A percentile compares a stretch with the other conserved stretches of the same genome.
Conservation (phyloP, 805 yeast genomes). For the Starmerella stigmatis region DNA sequence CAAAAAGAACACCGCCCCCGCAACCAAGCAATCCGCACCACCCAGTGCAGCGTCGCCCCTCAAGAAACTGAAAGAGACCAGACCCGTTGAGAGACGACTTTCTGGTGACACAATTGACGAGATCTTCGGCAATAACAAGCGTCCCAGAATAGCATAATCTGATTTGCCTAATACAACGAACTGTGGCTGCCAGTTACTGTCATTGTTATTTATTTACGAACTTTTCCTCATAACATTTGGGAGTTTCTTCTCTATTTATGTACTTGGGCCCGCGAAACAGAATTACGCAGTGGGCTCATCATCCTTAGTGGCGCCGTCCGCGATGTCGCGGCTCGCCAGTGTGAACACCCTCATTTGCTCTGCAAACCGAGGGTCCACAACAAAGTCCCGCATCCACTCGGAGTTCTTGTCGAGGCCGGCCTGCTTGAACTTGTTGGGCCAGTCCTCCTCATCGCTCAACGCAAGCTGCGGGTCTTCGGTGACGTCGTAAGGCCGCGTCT, state of each 20-base stretch:
- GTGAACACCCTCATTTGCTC: constrained; percentile 34
- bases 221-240: too few relatives aligned
- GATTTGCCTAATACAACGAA: not conserved
- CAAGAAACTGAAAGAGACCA: not conserved
- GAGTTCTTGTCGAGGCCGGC: constrained; percentile 62
- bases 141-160: not conserved
- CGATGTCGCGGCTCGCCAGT: not conserved
- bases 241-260: not conserved
- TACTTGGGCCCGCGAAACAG: too few relatives aligned
- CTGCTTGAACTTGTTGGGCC: constrained; percentile 80
- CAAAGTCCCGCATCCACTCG: constrained; percentile 78
- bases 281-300: too few relatives aligned
- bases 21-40: too few relatives aligned
- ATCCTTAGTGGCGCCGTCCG: too few relatives aligned
- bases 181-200: not conserved
- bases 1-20: too few relatives aligned
- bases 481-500: constrained; percentile 44
- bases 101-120: constrained; percentile 25
- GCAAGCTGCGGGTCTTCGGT: constrained; percentile 36
- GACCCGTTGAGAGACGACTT: constrained; percentile 6
- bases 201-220: not conserved
- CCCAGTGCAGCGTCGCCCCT: too few relatives aligned
- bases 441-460: constrained; percentile 61
- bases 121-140: constrained; percentile 22
- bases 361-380: constrained; percentile 57